Base-by-base conservation (phyloP, 441 rosid species). In the Erodium moschatum region DNA sequence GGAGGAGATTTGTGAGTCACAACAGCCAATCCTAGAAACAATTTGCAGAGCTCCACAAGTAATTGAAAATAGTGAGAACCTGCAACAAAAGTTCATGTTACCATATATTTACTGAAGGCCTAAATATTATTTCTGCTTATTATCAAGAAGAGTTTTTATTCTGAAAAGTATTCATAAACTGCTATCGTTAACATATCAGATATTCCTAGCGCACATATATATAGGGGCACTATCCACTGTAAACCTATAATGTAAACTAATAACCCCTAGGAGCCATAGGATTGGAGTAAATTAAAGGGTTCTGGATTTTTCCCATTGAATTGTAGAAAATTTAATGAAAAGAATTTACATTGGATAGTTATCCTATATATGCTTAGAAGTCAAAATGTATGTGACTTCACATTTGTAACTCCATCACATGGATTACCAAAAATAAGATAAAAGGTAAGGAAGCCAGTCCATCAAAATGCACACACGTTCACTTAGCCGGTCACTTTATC, bases 1-100 rank as follows among this genome's bases (percentile, higher is more conserved):
- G 8, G 46, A 58, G 52, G 56, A 74, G 67, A 60, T 9, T 10
- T 16, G 10, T 29, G 48, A 75, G 29, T 69, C 74, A 66, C 60
- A 56, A 58, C 29, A 56, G 31, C 74, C 65, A 63, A 63, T 63
- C 29, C 18, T 8, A 15, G 70, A 70, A 63, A 64, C 67, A 38
- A 67, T 46, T 40, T 1, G 44, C 18, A 64, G 72, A 65, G 68
- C 78, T 54, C 66, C 75, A 58, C 69, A 73, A 73, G n/a, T 48
- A 79, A 66, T 18, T 24, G 9, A 54, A 63, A 21, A 61, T 38
- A 18, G 66, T 29, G 56, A 68, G 18, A 68, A 62, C 69, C 78
- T 75, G 77, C 67, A 73, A 3, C 12, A 33, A 33, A 5, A 33
- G 4, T 33, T 33, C 38, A 33, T 33, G 38, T 33, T 33, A 29